A percentile compares a stretch with the other conserved stretches of the same genome.
These are phyloP conservation scores for Alopecurus myosuroides DNA, from an alignment of 176 grass and related monocot species.

Conservation along the genomic window DNA sequence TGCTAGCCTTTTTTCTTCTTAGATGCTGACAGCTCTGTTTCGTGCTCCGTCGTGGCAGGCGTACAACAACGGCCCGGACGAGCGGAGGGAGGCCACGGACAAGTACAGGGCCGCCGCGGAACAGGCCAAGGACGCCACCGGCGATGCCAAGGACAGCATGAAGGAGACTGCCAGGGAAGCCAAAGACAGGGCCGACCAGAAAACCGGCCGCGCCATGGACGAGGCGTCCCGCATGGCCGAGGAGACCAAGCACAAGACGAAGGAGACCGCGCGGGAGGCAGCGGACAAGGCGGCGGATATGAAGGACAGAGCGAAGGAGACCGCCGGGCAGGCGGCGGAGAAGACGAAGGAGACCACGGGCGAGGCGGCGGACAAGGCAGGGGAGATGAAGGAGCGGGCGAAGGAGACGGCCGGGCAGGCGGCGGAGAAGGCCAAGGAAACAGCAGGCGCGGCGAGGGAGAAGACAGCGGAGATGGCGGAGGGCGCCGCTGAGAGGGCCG, in stretches of 20 bases:
- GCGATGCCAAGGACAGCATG: slow-evolving; percentile 28
- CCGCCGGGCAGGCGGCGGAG: slow-evolving; percentile 8
- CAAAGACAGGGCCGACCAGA: slow-evolving; percentile 16
- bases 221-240: slow-evolving; percentile 33
- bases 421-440: slow-evolving; percentile 22
- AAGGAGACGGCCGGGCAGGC: slow-evolving; percentile 15
- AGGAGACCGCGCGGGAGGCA: not conserved
- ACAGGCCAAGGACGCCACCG: slow-evolving; percentile 43
- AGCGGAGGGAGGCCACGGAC: slow-evolving; percentile 38
- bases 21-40: not conserved
- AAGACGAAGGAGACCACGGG: slow-evolving; percentile 1
- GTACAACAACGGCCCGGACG: slow-evolving; percentile 28
- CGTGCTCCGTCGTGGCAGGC: slow-evolving; percentile 26
- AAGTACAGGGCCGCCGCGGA: slow-evolving; percentile 35
- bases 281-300: not conserved
- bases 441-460: slow-evolving; percentile 30
- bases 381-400: not conserved
- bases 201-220: slow-evolving; percentile 8
- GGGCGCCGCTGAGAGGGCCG: slow-evolving; percentile 17
- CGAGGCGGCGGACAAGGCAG: not conserved
- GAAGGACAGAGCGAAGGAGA: slow-evolving; percentile 12
- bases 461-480: not conserved
- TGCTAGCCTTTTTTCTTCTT: not conserved
- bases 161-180: slow-evolving; percentile 30
- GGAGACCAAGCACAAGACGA: slow-evolving; percentile 17